phyloP scores from a whole-genome alignment of 225 moss, liverwort and hornwort genomes.

The Rhytidiadelphus loreus region DNA sequence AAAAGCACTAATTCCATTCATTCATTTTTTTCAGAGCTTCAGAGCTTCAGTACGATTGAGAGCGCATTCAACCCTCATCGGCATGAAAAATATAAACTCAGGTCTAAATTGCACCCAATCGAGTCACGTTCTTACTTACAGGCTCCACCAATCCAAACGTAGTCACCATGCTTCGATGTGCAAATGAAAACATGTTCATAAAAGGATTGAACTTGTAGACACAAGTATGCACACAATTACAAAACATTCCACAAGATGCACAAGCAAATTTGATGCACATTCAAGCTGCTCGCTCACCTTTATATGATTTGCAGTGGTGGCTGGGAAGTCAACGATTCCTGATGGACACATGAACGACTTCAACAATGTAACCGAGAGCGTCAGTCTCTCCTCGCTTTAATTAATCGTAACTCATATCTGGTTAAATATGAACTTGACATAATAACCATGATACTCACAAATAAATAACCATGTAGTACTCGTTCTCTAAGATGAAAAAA shows the following conservation, averaged over 20 bases:
- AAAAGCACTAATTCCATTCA: background rate
- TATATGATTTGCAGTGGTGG: constrained; percentile 74
- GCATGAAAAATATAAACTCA: background rate
- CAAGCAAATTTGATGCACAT: background rate
- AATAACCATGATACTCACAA: background rate
- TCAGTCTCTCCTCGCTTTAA: constrained; percentile 8
- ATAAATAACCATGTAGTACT: background rate
- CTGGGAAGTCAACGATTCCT: constrained; percentile 84
- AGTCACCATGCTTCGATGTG: background rate
- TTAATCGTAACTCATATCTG: background rate
- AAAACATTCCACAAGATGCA: background rate
- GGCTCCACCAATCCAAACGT: background rate
- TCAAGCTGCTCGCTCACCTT: constrained; percentile 17
- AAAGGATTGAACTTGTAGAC: background rate
- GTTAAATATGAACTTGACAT: background rate
- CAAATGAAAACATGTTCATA: background rate
- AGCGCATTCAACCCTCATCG: background rate
- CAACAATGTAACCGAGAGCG: constrained; percentile 12
- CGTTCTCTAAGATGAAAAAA: background rate
- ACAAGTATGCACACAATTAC: background rate
- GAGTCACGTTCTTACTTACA: background rate
- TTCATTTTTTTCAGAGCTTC: background rate
- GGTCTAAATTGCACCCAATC: background rate
- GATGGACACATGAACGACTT: constrained; percentile 99
- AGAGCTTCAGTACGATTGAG: background rate